Base-by-base conservation (phyloP, 2,329 filamentous ascomycete genomes). In the Alternaria ethzedia region DNA sequence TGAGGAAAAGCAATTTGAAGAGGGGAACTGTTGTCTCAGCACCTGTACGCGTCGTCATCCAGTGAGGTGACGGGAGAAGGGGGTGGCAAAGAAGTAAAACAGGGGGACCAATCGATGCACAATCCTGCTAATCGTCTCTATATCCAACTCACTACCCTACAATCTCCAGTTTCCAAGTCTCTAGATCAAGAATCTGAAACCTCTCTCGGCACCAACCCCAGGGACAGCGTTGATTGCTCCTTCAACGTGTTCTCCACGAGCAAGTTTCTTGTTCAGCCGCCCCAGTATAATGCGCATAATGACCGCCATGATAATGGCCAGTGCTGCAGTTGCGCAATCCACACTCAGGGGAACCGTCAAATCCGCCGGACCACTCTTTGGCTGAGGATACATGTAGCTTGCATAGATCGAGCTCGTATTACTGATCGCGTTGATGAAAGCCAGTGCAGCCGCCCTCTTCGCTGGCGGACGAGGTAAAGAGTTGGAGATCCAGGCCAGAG, bases 381-480 rank as follows among this genome's bases (percentile, higher is more conserved):
- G 76, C 64, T 86, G 82, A 15, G 86, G 86, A 70, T 92, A 92
- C 84, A 91, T 86, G 70, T 91, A 91, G 59, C 83, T 86, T 0
- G 89, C 88, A 72, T 90, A 94, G 67, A 94, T 94, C 51, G 86
- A 88, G 45, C 87, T 87, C 11, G 85, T 84, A 75, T 94, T 93
- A 17, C 86, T 87, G 10, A 92, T 84, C 3, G 89, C 89, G 74
- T 95, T 95, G 79, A 94, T 92, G 65, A 90, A 89, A 1, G 91
- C 92, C 6, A 95, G 78, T 0, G 90, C 91, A 0, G 90, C 88
- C 3, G 89, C 89, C 63, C 91, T 86, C 81, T 94, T 94, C 3
- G 91, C 89, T 0, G 91, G 90, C 4, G 92, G 92, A 6, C 91
- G 87, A 0, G 91, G 91, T 55, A 95, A 84, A 1, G 89, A 90